Evolutionary conservation across 2,329 filamentous ascomycete genomes (phyloP).

Genomic region (Epichloe glyceriae): DNA sequence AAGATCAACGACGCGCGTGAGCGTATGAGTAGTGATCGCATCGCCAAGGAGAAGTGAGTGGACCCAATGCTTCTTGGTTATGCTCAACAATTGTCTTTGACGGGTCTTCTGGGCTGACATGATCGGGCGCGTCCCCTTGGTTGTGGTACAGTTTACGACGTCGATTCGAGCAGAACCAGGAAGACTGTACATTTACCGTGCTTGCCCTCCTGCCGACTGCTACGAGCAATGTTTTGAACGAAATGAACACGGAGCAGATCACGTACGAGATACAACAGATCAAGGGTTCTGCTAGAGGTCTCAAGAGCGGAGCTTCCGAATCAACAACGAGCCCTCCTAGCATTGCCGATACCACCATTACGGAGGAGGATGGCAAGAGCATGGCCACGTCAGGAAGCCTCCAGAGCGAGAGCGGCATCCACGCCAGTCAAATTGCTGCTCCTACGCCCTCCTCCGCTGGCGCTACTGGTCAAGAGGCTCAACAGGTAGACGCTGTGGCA

Average conservation of each 20-base stretch:
- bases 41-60: constrained; percentile 87
- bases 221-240: constrained; percentile 75
- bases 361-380: constrained; percentile 74
- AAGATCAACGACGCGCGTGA: constrained; percentile 90
- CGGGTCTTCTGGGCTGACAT: neutral
- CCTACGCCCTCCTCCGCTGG: constrained; percentile 31
- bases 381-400: constrained; percentile 44
- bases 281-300: constrained; percentile 51
- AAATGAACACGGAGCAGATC: constrained; percentile 82
- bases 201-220: constrained; percentile 89
- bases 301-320: constrained; percentile 43
- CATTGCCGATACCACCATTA: constrained; percentile 56
- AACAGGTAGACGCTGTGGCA: constrained; percentile 27
- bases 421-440: constrained; percentile 62
- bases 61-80: neutral
- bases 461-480: constrained; percentile 19
- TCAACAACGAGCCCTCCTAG: constrained; percentile 41
- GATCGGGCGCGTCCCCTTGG: neutral
- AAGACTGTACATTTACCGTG: constrained; percentile 96
- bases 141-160: constrained; percentile 57
- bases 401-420: constrained; percentile 70
- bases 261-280: constrained; percentile 90
- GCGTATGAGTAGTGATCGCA: constrained; percentile 91
- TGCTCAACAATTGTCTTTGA: neutral
- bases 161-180: constrained; percentile 96